A percentile compares a stretch with the other conserved stretches of the same genome.
Conservation (phyloP, 192 early-diverging fungal species). For the Podila epigama region DNA sequence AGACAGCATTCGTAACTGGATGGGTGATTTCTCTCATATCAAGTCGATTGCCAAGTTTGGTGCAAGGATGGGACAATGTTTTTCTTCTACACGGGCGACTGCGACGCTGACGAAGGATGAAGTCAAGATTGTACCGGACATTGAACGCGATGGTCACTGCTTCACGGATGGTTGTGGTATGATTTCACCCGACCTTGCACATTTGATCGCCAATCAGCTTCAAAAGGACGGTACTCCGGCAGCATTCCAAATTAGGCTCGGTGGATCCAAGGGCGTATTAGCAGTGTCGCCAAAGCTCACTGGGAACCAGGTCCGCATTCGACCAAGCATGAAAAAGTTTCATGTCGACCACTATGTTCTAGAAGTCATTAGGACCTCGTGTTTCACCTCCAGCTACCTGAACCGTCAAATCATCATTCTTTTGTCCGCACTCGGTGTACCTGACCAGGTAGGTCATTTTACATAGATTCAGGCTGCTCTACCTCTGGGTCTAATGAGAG, state of each 20-base stretch:
- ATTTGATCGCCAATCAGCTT: constrained; percentile 44
- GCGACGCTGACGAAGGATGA: constrained; percentile 46
- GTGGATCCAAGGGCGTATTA: constrained; percentile 71
- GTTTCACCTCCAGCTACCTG: constrained; percentile 58
- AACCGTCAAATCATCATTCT: constrained; percentile 75
- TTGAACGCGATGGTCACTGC: constrained; percentile 60
- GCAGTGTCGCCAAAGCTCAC: constrained; percentile 38
- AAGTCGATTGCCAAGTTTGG: constrained; percentile 73
- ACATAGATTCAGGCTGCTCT: no score
- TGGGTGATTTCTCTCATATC: constrained; percentile 75
- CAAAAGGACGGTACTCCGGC: constrained; percentile 52
- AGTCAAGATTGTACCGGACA: constrained; percentile 60
- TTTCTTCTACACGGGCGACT: constrained; percentile 70
- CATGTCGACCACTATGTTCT: constrained; percentile 54
- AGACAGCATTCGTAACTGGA: constrained; percentile 65
- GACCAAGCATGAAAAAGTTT: constrained; percentile 69
- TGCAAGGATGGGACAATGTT: constrained; percentile 77
- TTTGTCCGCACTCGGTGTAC: constrained; percentile 62
- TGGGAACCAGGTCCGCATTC: constrained; percentile 52
- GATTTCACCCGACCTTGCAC: constrained; percentile 59
- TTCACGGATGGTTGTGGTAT: constrained; percentile 83
- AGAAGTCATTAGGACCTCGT: constrained; percentile 66
- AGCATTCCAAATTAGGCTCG: constrained; percentile 78
- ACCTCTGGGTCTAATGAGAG: no score
- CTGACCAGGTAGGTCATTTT: constrained; percentile 45